Evolutionary conservation across 768 basidiomycete genomes (phyloP), one percentile per base, ranked within the genome.

Genomic region (Kwoniella mangroviensis): DNA sequence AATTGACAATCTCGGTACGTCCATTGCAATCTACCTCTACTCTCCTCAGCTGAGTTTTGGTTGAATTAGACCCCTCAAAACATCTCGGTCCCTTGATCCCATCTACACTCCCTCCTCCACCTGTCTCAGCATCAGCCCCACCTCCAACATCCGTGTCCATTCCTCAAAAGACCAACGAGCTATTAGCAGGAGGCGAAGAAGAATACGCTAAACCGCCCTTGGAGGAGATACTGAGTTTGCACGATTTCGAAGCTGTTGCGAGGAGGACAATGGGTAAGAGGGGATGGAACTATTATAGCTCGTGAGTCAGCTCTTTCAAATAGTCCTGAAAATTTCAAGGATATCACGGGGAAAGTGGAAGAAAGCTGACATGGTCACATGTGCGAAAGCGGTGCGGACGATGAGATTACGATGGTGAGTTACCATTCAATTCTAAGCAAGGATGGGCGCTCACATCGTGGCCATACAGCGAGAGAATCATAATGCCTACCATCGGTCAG

Each of bases 161-260:
- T 4, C 60, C 69, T 3, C 72, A 73, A 40, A 75, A 73, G 67
- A 53, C 64, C 21, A 73, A 51, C 53, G 26, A 51, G 86, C 88
- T 2, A 82, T 85, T 2, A 79, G 72, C 42, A 61, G 74, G 52
- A 45, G 42, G 67, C 15, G 49, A 69, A 55, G 74, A 74, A 40
- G 78, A 79, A 56, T 75, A 75, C 52, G 70, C 76, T 58, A 77
- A 77, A 62, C 79, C 79, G 15, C 58, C 73, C 26, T 45, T 81
- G 42, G 79, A 77, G 58, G 71, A 89, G 72, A 90, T 94, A 63
- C 83, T 96, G 42, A 92, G 86, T 77, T 81, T 96, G 73, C 86
- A 86, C 45, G 94, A 97, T 72, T 90, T 98, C 83, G 93, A 96
- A 87, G 92, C 86, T 34, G 87, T 92, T 22, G 94, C 94, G 10